Conservation (phyloP, 129 eudicot species). For the Escallonia rubra region DNA sequence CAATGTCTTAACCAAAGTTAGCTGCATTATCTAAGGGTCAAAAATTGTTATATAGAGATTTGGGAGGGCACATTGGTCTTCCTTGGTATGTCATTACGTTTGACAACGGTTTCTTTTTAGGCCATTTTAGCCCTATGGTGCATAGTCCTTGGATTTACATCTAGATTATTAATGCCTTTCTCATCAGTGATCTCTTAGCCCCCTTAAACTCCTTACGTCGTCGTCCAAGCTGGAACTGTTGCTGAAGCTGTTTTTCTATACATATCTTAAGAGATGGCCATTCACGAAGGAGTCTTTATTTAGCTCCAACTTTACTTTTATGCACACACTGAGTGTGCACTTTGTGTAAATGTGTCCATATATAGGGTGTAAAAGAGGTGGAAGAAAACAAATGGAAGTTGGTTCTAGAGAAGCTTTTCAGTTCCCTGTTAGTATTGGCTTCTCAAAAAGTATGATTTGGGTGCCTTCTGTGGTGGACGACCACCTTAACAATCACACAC, state of each 20-base stretch:
- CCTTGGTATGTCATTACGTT: too few species aligned
- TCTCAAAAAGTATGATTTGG: conserved; percentile 1
- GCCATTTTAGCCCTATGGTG: too few species aligned
- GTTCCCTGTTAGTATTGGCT: not conserved
- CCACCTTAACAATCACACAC: not conserved
- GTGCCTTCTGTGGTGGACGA: not conserved
- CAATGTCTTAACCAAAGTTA: too few species aligned
- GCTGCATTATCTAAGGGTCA: too few species aligned
- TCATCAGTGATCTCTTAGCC: too few species aligned
- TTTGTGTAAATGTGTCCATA: not conserved
- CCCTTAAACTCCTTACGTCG: not conserved
- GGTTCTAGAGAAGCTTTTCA: not conserved
- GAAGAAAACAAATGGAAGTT: not conserved
- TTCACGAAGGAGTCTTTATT: too few species aligned
- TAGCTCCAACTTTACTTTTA: not conserved
- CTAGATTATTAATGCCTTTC: too few species aligned
- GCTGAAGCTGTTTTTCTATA: too few species aligned
- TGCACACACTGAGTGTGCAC: not conserved
- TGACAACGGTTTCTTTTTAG: too few species aligned
- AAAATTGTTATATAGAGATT: too few species aligned
- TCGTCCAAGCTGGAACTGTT: not conserved
- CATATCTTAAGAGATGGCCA: not conserved
- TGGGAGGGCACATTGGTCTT: too few species aligned
- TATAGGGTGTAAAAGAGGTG: not conserved
- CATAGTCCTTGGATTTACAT: too few species aligned